Base-by-base conservation (phyloP, 306 rosid genomes). In the Abrus precatorius region DNA sequence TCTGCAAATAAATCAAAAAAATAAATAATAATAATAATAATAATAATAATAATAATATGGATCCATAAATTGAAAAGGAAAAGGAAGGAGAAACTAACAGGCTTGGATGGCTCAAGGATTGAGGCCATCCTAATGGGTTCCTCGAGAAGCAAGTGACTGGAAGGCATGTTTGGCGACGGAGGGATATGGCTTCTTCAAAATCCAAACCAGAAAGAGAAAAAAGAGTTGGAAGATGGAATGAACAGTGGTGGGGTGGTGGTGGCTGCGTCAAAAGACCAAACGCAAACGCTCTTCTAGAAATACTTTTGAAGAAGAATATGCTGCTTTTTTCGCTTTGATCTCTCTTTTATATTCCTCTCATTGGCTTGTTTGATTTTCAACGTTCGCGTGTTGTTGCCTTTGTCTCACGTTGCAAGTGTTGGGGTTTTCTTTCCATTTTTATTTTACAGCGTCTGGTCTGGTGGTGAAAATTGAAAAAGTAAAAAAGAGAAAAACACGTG, bases 71-170 rank as follows among this genome's bases (percentile, higher is more conserved):
- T 65, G 33, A 11, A 66, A 76, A 9, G 4, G 20, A 54, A 64
- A 7, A 63, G 50, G 64, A 2, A 30, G 6, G 9, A 8, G 28
- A 40, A 30, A 80, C 96, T 73, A 68, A 93, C 99, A 6, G 97
- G 75, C 54, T 90, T 93, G 74, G 99, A 96, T 32, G 99, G 98
- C 80, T 96, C 98, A 7, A 96, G 88, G 77, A 96, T 90, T 55
- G 99, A 93, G 27, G 92, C 92, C 99, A 96, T 96, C 89, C 99
- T 69, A 41, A 96, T 90, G 0, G 99, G 99, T 82, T 96, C 99
- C 65, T 96, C 99, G 20, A 96, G 94, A 73, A 96, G 99, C 74
- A 96, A 69, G 89, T 92, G 96, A 87, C 86, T 69, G 49, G 98
- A 92, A 88, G 92, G 99, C 99, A 96, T 96, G 87, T 85, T 93